phyloP scores from a whole-genome alignment of 306 rosid species.

The Prunus armeniaca region DNA sequence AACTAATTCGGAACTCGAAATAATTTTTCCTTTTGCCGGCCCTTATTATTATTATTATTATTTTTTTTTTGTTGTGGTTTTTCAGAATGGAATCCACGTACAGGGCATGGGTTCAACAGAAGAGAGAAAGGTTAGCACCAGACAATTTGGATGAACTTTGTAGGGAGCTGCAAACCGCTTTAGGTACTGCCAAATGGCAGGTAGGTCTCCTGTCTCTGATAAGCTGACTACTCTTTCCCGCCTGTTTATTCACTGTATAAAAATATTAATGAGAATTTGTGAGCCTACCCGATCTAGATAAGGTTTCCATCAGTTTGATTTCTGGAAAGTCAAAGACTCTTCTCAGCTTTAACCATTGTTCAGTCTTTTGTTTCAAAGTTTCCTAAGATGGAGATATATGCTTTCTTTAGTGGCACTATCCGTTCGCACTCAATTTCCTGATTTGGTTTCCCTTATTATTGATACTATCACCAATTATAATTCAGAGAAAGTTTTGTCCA shows the following conservation, averaged over 20 bases:
- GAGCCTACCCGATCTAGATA: background rate
- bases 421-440: background rate
- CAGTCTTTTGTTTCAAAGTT: background rate
- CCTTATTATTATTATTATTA: background rate
- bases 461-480: slow-evolving; percentile 18
- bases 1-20: slow-evolving; percentile 4
- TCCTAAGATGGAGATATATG: background rate
- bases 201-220: slow-evolving; percentile 33
- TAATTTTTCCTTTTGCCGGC: background rate
- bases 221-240: background rate
- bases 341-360: background rate
- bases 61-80: background rate
- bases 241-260: background rate
- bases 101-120: slow-evolving; percentile 74
- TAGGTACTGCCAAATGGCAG: slow-evolving; percentile 99
- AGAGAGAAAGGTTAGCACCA: slow-evolving; percentile 46
- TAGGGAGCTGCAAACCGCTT: slow-evolving; percentile 89
- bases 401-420: background rate
- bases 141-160: slow-evolving; percentile 59
- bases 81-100: slow-evolving; percentile 88
- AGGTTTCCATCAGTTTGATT: background rate
- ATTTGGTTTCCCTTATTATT: slow-evolving; percentile 4
- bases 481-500: background rate
- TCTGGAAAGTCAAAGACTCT: background rate
- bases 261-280: background rate